Conservation (phyloP, 1,284 basidiomycete species). For the Prillingera fragicola region DNA sequence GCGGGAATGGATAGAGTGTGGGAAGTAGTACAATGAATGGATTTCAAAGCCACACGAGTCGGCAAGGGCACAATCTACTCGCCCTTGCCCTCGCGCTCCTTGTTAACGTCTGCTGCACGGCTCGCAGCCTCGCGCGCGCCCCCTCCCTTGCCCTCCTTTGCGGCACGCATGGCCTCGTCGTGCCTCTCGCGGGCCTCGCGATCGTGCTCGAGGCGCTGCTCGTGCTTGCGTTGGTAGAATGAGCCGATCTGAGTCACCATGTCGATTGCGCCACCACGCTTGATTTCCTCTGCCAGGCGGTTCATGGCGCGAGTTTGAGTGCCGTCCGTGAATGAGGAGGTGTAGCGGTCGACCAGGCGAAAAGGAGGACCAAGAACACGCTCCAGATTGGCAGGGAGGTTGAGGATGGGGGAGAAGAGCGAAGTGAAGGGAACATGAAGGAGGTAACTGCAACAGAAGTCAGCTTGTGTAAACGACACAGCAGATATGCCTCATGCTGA, state of each 20-base stretch:
- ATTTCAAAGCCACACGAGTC: neutral
- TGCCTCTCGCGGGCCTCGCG: slow-evolving; percentile 6
- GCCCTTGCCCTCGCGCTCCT: slow-evolving; percentile 22
- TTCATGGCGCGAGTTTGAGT: slow-evolving; percentile 17
- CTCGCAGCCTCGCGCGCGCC: slow-evolving; percentile 4
- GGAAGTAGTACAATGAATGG: neutral
- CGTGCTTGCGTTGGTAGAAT: neutral
- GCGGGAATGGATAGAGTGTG: no score
- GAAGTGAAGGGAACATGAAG: slow-evolving; percentile 36
- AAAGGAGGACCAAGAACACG: slow-evolving; percentile 27
- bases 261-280: slow-evolving; percentile 22
- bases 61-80: slow-evolving; percentile 6
- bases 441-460: slow-evolving; percentile 25
- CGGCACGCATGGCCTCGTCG: slow-evolving; percentile 14
- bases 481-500: neutral
- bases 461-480: no score
- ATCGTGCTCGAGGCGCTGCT: neutral
- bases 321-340: slow-evolving; percentile 29
- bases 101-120: no score
- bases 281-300: slow-evolving; percentile 14
- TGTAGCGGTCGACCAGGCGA: slow-evolving; percentile 26
- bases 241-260: slow-evolving; percentile 24
- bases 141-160: slow-evolving; percentile 5
- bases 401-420: slow-evolving; percentile 31
- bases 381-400: slow-evolving; percentile 12